Evolutionary conservation across 331 rosid genomes (phyloP), one percentile per base, ranked within the genome.

Genomic region (Dryas integrifolia): DNA sequence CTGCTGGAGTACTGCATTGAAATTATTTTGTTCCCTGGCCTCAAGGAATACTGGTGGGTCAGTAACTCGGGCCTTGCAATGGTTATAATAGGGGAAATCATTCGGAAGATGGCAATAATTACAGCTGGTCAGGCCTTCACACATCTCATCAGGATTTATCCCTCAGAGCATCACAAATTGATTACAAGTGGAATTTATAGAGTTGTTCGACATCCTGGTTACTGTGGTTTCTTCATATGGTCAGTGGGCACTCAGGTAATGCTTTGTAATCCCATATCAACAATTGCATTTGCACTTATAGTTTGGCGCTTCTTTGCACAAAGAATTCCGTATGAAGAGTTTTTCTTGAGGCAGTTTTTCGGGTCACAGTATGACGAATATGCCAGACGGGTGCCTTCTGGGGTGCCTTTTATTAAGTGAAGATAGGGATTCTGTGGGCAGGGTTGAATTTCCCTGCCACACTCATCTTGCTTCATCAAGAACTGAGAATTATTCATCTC

Each of bases 251-350:
- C 98, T 49, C 98, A 94, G 80, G 77, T 89, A 78, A 94, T 94
- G 98, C 91, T 94, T 9, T 91, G 98, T 75, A 94, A 94, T 80
- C 98, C 98, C 16, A 2, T 94, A 47, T 94, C 96, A 18, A 82
- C 87, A 15, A 16, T 86, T 69, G 92, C 80, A 40, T 94, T 91
- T 80, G 82, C 87, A 8, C 68, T 76, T 46, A 88, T 92, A 40
- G 92, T 88, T 57, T 90, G 95, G 98, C 85, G 48, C 67, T 92
- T 92, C 74, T 92, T 92, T 39, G 76, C 83, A 0, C 66, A 65
- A 49, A 73, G 98, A 38, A 88, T 90, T 72, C 96, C 96, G 1
- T 90, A 88, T 62, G 98, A 92, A 82, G 98, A 92, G 84, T 78
- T 15, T 69, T 85, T 73, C 82, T 67, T 89, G 83, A 86, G 82